These are phyloP conservation scores for Phaeosphaeria sp. DNA, from an alignment of 2,329 filamentous ascomycete species.

Conservation along the genomic window DNA sequence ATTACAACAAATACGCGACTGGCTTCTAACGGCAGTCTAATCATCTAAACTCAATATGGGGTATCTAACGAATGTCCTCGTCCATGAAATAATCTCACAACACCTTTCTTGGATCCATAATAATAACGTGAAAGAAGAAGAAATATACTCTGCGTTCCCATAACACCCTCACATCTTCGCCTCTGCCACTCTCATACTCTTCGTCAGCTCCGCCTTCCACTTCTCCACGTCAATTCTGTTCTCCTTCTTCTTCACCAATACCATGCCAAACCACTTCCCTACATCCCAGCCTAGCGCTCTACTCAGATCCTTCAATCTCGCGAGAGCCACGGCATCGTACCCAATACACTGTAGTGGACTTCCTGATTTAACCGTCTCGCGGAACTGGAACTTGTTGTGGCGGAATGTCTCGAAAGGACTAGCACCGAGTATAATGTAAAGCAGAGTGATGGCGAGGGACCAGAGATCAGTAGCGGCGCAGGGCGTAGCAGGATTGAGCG, in stretches of 20 bases:
- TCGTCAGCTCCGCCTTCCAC: slow-evolving; percentile 32
- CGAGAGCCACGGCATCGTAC: slow-evolving; percentile 43
- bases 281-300: slow-evolving; percentile 31
- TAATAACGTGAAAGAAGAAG: background rate
- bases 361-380: slow-evolving; percentile 54
- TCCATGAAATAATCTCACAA: background rate
- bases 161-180: background rate
- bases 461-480: slow-evolving; percentile 52
- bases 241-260: slow-evolving; percentile 37
- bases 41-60: slow-evolving; percentile 1
- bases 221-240: slow-evolving; percentile 42
- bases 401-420: slow-evolving; percentile 51
- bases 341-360: slow-evolving; percentile 49
- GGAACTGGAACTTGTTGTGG: slow-evolving; percentile 50
- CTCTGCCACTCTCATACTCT: background rate
- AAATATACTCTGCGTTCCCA: background rate
- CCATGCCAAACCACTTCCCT: slow-evolving; percentile 47
- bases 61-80: slow-evolving; percentile 20
- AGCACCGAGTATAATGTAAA: slow-evolving; percentile 51
- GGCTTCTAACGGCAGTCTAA: background rate
- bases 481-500: slow-evolving; percentile 28
- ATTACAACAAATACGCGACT: background rate
- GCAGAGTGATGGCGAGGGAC: slow-evolving; percentile 54
- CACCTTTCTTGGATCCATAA: background rate
- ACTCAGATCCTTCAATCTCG: slow-evolving; percentile 35